A percentile compares a stretch with the other conserved stretches of the same genome.
These are phyloP conservation scores for Agrocybe pediades DNA, from an alignment of 768 basidiomycete genomes.

Conservation along the genomic window DNA sequence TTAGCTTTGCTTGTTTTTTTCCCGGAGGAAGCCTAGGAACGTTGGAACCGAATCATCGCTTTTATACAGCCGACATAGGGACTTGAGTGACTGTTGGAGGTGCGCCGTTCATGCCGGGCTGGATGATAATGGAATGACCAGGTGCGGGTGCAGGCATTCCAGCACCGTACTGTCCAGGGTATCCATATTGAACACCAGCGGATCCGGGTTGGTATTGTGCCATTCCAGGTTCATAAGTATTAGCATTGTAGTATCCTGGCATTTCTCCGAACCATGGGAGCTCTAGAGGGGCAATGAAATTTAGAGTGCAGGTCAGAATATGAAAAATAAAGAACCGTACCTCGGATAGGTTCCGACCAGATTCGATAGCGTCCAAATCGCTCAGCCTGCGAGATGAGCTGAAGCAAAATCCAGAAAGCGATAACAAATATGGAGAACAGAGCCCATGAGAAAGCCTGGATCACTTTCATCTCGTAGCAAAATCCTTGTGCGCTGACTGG, in stretches of 20 bases:
- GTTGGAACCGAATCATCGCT: constrained; percentile 4
- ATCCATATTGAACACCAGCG: constrained; percentile 30
- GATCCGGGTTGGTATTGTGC: constrained; percentile 34
- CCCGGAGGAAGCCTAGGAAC: no score
- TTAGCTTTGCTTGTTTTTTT: no score
- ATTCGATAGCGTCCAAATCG: constrained; percentile 53
- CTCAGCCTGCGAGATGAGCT: constrained; percentile 58
- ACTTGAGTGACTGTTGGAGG: constrained; percentile 65
- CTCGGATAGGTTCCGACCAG: constrained; percentile 61
- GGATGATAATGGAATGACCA: constrained; percentile 69
- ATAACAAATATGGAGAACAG: constrained; percentile 50
- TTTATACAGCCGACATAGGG: constrained; percentile 35
- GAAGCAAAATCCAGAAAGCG: constrained; percentile 57
- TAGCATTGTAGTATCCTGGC: constrained; percentile 60
- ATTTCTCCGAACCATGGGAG: constrained; percentile 78
- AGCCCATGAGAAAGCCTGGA: constrained; percentile 80
- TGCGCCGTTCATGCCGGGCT: constrained; percentile 62
- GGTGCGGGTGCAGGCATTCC: constrained; percentile 32
- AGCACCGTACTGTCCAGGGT: constrained; percentile 21
- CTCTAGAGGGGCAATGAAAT: constrained; percentile 38
- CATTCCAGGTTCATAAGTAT: constrained; percentile 25
- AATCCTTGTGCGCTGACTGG: constrained; percentile 56
- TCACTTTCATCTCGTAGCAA: constrained; percentile 81
- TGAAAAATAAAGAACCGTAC: constrained; percentile 24
- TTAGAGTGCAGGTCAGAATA: neutral